Evolutionary conservation across 805 yeast species (phyloP).

Genomic region (Candida suzukii): DNA sequence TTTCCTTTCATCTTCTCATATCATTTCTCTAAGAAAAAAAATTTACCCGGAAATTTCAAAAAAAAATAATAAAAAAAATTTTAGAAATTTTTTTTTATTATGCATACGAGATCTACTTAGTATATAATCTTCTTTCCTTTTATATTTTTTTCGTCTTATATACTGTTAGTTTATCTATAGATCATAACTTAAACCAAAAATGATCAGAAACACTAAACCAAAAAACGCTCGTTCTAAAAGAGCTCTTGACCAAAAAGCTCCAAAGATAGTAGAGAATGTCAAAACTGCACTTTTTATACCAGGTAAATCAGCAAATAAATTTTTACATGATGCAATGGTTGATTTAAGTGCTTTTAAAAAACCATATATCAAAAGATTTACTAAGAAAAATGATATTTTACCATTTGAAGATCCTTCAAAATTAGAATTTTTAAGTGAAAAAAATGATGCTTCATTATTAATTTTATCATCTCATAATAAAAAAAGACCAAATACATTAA

Average conservation of each 20-base stretch:
- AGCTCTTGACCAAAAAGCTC: conserved; percentile 81
- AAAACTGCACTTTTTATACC: conserved; percentile 89
- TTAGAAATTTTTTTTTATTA: no score
- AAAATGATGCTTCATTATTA: conserved; percentile 83
- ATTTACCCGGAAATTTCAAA: no score
- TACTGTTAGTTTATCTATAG: no score
- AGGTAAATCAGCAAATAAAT: conserved; percentile 72
- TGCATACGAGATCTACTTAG: no score
- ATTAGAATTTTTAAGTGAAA: conserved; percentile 88
- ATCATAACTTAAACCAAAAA: no score
- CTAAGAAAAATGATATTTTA: conserved; percentile 78
- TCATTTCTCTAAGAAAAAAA: no score
- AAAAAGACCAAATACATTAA: conserved; percentile 87
- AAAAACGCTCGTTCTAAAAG: conserved; percentile 94
- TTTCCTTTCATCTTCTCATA: no score
- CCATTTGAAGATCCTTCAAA: conserved; percentile 89
- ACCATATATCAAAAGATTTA: conserved; percentile 82
- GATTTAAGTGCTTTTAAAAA: conserved; percentile 87
- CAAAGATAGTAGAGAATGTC: conserved; percentile 83
- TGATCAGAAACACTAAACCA: conserved; percentile 61
- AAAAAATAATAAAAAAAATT: no score
- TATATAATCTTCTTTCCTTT: neutral
- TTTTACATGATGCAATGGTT: conserved; percentile 81
- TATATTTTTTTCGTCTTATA: neutral
- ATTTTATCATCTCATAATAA: conserved; percentile 77